Evolutionary conservation across 176 grass and related monocot genomes (phyloP), one percentile per base, ranked within the genome.

Genomic region (Cenchrus fungigraminus): DNA sequence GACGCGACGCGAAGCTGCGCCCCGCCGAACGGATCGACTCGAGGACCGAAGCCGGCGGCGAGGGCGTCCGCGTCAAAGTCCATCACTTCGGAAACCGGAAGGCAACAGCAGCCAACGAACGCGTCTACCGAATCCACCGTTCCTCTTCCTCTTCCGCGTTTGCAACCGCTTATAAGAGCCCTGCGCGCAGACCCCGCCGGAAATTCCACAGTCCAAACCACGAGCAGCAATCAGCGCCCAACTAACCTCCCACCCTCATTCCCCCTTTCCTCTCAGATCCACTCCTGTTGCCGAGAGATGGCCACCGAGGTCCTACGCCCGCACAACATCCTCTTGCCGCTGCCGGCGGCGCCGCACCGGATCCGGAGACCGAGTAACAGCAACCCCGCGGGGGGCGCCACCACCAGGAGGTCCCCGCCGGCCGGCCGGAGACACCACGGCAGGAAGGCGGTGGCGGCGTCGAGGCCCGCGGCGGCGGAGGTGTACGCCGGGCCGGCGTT

Each of bases 401-500:
- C 76, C 77, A 1, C 58, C 77, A 80, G 57, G 57, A 79, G 37
- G 61, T 29, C 65, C 3, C 16, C 56, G 31, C n/a, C 68, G 61
- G 51, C 62, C 4, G 59, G 67, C 47, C 58, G 75, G 46, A 73
- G 87, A 40, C 19, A 67, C 75, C 74, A 22, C 8, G 81, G 57
- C 57, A 65, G 62, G 32, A 80, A 31, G 54, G 4, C 31, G 25
- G 25, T 0, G 25, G 57, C 69, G 0, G 57, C 69, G 0, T 40
- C 37, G 1, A 70, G 55, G 71, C 64, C 59, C 1, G 29, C 81
- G 5, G 52, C 11, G 37, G 73, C 29, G 74, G 88, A 86, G 44
- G 58, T 91, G 42, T 91, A 94, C 86, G 89, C 92, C 43, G 92
- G 89, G 6, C 82, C 92, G 72, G 86, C 76, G 14, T 94, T 94